Evolutionary conservation across 2,329 filamentous ascomycete species (phyloP), one percentile per base, ranked within the genome.

Genomic region (Talaromyces piceae): DNA sequence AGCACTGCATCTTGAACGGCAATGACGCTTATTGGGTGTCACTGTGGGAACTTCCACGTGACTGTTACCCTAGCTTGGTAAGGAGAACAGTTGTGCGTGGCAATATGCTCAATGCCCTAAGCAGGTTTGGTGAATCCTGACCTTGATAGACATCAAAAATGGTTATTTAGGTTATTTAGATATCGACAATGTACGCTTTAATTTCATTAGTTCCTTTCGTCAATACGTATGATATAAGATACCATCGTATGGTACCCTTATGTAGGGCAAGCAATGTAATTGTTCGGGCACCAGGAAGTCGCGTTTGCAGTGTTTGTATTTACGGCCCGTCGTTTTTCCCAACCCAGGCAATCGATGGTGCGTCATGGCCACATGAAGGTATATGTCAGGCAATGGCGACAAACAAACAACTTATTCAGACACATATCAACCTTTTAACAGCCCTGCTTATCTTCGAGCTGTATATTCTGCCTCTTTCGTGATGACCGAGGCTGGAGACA

Each of bases 281-380:
- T 37, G 31, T n/a, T n/a, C n/a, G 18, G 31, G 16, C 22, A 20
- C 20, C 13, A 16, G 5, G 20, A 3, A 22, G 13, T 11, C 20
- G 7, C 2, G 47, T 53, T 50, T 53, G 51, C 43, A 50, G 5
- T 46, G 51, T 53, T 53, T 53, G 51, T 28, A 39, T 25, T 3
- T 1, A n/a, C 47, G 51, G 51, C 13, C 51, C 47, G 51, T 50
- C 33, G 18, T 53, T 43, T 7, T 49, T n/a, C 43, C 51, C 51
- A 41, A 25, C 31, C 43, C 41, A 46, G 41, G 46, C 51, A 53
- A 33, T 47, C 45, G 30, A 13, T 30, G 22, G 16, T 53, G 47
- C 43, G 43, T 46, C 41, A 53, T 44, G 23, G 47, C 27, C 47
- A 16, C 20, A 43, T 23, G 23, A 13, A 43, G 23, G 13, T 43